phyloP scores from a whole-genome alignment of 768 basidiomycete species.

The Suillus bovinus region DNA sequence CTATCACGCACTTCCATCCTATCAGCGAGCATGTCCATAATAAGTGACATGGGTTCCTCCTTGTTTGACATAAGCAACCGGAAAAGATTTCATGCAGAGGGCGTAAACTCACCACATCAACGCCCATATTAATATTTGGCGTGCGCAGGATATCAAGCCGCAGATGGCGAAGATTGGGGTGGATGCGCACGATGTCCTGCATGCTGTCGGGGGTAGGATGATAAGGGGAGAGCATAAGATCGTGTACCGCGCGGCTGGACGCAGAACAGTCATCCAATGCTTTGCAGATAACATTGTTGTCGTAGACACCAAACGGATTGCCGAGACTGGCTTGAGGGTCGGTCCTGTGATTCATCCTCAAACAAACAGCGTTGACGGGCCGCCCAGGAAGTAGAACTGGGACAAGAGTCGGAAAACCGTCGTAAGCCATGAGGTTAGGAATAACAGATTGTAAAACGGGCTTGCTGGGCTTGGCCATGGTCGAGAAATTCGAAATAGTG shows the following conservation, averaged over 20 bases:
- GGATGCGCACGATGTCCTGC: constrained; percentile 3
- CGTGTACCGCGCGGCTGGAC: not conserved
- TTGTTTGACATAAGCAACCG: not conserved
- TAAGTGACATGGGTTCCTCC: not conserved
- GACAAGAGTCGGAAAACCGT: not conserved
- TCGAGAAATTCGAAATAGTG: not conserved
- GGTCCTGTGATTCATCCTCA: constrained; percentile 1
- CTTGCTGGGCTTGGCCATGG: not conserved
- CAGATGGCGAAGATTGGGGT: not conserved
- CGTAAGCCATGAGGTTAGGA: not conserved
- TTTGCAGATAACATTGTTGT: not conserved
- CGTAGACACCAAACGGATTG: not conserved
- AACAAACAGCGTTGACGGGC: not conserved
- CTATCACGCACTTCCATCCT: not conserved
- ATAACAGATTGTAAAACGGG: not conserved
- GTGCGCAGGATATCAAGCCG: constrained; percentile 6
- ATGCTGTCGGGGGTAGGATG: constrained; percentile 1
- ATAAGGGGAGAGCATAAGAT: not conserved
- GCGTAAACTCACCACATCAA: not conserved
- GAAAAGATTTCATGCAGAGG: not conserved
- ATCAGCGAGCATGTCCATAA: constrained; percentile 1
- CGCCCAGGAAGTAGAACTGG: not conserved
- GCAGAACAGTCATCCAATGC: constrained; percentile 1
- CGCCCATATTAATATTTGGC: not conserved
- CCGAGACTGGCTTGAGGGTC: constrained; percentile 1